These are phyloP conservation scores for Epichloe sp. DNA, from an alignment of 2,329 filamentous ascomycete species.

Conservation along the genomic window DNA sequence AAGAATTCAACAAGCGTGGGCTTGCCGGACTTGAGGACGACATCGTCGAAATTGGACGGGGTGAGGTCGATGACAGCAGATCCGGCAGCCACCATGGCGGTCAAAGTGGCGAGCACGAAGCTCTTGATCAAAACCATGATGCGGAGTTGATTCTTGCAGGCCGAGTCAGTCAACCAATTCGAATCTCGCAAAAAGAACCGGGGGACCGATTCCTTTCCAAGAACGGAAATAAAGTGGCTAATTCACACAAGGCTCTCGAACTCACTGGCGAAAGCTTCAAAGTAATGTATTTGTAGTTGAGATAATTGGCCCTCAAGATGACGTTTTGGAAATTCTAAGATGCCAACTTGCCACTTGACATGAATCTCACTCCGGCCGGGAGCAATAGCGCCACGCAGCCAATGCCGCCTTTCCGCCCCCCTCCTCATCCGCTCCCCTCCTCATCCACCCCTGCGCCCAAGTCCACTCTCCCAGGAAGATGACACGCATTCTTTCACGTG, in stretches of 20 bases:
- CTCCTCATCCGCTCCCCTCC: constrained; percentile 5
- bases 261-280: neutral
- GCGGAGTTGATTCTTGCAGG: constrained; percentile 5
- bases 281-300: neutral
- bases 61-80: constrained; percentile 84
- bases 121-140: constrained; percentile 47
- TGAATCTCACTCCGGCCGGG: neutral
- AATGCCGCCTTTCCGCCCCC: neutral
- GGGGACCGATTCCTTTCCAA: no score
- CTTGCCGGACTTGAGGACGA: constrained; percentile 84
- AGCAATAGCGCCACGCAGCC: neutral
- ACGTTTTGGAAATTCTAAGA: neutral
- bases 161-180: neutral
- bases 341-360: neutral
- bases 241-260: neutral
- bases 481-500: constrained; percentile 8
- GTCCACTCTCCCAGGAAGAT: neutral
- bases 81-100: constrained; percentile 47
- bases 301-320: neutral
- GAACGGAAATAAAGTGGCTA: neutral
- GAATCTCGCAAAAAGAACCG: neutral
- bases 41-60: constrained; percentile 79
- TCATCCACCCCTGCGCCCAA: neutral
- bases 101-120: constrained; percentile 43
- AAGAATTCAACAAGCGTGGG: constrained; percentile 97